Percentiles rank a stretch among this genome's conserved stretches.
These are phyloP conservation scores for Hypoxylon rickii DNA, from an alignment of 495 filamentous ascomycete species.

Conservation along the genomic window DNA sequence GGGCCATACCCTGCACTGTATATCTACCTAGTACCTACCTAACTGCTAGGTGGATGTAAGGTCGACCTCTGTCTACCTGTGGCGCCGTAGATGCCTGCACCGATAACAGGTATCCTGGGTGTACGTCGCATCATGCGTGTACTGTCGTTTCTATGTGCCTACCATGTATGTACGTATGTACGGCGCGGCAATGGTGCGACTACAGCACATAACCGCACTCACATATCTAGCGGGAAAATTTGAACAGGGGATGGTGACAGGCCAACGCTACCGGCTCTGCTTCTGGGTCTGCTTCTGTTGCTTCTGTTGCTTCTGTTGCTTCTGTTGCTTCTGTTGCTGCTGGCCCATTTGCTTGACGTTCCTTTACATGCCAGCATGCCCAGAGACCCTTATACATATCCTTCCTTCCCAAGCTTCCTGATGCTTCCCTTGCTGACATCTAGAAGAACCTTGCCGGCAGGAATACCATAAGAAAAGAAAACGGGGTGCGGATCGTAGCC, in stretches of 20 bases:
- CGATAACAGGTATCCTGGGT: conserved; percentile 19
- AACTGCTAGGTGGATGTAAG: conserved; percentile 11
- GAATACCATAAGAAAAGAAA: conserved; percentile 9
- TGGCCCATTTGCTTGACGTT: too few relatives aligned
- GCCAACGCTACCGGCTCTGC: conserved; percentile 8
- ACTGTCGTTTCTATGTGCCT: conserved; percentile 14
- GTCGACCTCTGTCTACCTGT: conserved; percentile 20
- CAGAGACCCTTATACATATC: too few relatives aligned
- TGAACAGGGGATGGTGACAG: conserved; percentile 24
- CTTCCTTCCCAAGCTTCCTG: conserved; percentile 6
- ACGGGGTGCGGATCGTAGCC: conserved; percentile 22
- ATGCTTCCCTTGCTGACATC: conserved; percentile 12
- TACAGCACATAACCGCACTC: conserved; percentile 38
- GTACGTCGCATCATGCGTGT: conserved; percentile 27
- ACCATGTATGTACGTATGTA: conserved; percentile 31
- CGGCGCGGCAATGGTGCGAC: conserved; percentile 36
- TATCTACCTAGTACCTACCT: conserved; percentile 11
- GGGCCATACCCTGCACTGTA: conserved; percentile 35
- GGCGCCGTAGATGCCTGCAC: conserved; percentile 10
- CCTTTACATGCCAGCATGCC: too few relatives aligned
- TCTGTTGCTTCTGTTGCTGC: too few relatives aligned
- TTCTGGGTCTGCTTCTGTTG: too few relatives aligned
- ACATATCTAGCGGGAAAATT: conserved; percentile 36
- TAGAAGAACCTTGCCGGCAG: conserved; percentile 7
- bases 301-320: too few relatives aligned